Conservation (phyloP, 176 grass and related monocot genomes). For the Ampelocalamus luodianensis region DNA sequence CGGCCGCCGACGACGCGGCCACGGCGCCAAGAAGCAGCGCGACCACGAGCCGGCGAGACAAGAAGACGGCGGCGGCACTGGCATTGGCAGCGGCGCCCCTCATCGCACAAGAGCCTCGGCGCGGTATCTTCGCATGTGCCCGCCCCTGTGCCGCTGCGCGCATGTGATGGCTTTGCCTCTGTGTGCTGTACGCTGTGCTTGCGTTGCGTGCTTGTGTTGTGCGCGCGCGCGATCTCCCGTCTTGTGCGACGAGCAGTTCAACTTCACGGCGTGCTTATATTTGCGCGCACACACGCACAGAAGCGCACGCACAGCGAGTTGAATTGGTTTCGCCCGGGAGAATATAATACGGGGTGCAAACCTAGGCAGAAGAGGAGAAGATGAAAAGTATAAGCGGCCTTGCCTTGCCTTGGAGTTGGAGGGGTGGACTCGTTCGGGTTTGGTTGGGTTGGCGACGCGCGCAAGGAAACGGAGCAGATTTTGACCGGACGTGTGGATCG, state of each 20-base stretch:
- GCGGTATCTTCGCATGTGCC: constrained; percentile 42
- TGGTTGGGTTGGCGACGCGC: constrained; percentile 28
- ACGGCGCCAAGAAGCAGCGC: background rate
- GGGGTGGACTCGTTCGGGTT: constrained; percentile 46
- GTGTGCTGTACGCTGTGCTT: background rate
- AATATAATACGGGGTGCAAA: constrained; percentile 3
- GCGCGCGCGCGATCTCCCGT: background rate
- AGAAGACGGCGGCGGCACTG: background rate
- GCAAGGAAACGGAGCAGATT: constrained; percentile 37
- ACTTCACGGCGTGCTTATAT: constrained; percentile 41
- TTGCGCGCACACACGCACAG: background rate
- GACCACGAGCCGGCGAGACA: background rate
- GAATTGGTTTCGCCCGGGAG: constrained; percentile 33
- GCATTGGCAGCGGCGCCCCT: background rate
- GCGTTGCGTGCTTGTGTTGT: background rate
- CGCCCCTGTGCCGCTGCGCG: constrained; percentile 34
- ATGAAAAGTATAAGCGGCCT: background rate
- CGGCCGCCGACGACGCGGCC: no score
- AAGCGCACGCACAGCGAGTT: constrained; percentile 41
- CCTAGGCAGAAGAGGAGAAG: no score
- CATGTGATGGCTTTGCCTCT: constrained; percentile 20
- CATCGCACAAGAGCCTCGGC: constrained; percentile 28
- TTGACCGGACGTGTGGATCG: constrained; percentile 51
- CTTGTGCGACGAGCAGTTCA: background rate
- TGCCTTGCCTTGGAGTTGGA: constrained; percentile 33